These are phyloP conservation scores for Ampelocalamus luodianensis DNA, from an alignment of 176 grass and related monocot genomes.

Conservation along the genomic window DNA sequence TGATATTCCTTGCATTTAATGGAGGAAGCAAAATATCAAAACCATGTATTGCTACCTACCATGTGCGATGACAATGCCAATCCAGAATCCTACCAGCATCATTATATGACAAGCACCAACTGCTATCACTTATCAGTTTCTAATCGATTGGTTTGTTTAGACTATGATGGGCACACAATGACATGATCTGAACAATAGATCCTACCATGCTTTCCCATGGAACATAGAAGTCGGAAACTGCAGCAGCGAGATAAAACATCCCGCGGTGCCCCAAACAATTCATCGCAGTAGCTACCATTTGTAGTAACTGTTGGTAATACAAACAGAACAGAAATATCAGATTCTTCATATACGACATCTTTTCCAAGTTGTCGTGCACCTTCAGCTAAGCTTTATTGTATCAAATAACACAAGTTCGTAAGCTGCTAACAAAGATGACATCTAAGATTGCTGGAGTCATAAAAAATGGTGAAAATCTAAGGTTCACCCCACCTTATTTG, in stretches of 20 bases:
- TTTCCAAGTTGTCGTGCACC: not conserved
- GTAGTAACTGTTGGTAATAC: conserved; percentile 67
- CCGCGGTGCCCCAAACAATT: conserved; percentile 57
- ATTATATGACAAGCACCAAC: not conserved
- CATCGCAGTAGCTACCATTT: conserved; percentile 68
- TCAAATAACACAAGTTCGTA: not conserved
- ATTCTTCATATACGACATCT: not conserved
- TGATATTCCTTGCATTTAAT: not conserved
- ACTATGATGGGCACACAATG: not conserved
- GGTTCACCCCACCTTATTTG: not conserved
- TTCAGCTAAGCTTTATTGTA: not conserved
- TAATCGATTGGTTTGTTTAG: conserved; percentile 13
- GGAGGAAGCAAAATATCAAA: not conserved
- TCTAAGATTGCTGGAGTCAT: not conserved
- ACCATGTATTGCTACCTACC: not conserved
- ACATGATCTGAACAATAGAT: conserved; percentile 15
- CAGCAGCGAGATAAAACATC: conserved; percentile 87
- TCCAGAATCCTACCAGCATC: not conserved
- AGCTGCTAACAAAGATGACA: not conserved
- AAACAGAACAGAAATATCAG: not conserved
- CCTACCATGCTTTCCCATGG: conserved; percentile 94
- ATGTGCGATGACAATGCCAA: not conserved
- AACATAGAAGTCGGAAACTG: conserved; percentile 96
- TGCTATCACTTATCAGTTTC: not conserved
- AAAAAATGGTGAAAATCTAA: not conserved